Conservation (phyloP, 2,329 filamentous ascomycete species). For the Ceratocystis colombiana region DNA sequence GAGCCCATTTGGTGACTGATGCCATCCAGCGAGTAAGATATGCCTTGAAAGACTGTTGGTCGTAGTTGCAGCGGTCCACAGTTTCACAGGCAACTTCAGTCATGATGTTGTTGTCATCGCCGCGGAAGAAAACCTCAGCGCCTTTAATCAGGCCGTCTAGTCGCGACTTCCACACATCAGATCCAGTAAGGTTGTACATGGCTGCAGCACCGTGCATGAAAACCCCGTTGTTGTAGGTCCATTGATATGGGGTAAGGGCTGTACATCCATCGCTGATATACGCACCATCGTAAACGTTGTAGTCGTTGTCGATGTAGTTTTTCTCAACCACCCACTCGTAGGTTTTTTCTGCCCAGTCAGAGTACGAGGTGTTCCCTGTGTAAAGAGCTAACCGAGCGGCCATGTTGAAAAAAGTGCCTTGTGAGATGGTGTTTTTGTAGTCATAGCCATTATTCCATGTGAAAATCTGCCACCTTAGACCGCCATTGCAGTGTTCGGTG, state of each 20-base stretch:
- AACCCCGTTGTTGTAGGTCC: slow-evolving; percentile 58
- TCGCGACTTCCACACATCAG: slow-evolving; percentile 47
- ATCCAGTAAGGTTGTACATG: slow-evolving; percentile 54
- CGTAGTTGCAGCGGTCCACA: slow-evolving; percentile 49
- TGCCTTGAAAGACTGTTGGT: slow-evolving; percentile 55
- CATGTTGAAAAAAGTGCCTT: slow-evolving; percentile 53
- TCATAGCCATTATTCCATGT: slow-evolving; percentile 70
- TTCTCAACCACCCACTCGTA: slow-evolving; percentile 58
- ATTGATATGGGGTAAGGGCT: slow-evolving; percentile 50
- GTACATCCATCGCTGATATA: slow-evolving; percentile 49
- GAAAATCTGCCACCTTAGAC: slow-evolving; percentile 77
- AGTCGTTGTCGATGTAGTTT: slow-evolving; percentile 50
- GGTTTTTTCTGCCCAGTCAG: slow-evolving; percentile 62
- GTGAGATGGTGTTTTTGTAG: slow-evolving; percentile 61
- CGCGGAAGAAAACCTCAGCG: slow-evolving; percentile 46
- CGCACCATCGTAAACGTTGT: slow-evolving; percentile 53
- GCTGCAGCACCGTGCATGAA: slow-evolving; percentile 57
- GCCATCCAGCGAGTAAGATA: slow-evolving; percentile 54
- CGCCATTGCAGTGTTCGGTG: slow-evolving; percentile 55
- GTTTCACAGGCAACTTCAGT: slow-evolving; percentile 56
- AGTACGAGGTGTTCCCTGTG: slow-evolving; percentile 67
- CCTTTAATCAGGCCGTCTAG: slow-evolving; percentile 48
- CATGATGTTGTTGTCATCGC: slow-evolving; percentile 47
- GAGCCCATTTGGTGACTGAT: slow-evolving; percentile 52
- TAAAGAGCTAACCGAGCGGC: slow-evolving; percentile 62